These are phyloP conservation scores for Teratosphaeria gauchensis DNA, from an alignment of 2,329 filamentous ascomycete species.

Conservation along the genomic window DNA sequence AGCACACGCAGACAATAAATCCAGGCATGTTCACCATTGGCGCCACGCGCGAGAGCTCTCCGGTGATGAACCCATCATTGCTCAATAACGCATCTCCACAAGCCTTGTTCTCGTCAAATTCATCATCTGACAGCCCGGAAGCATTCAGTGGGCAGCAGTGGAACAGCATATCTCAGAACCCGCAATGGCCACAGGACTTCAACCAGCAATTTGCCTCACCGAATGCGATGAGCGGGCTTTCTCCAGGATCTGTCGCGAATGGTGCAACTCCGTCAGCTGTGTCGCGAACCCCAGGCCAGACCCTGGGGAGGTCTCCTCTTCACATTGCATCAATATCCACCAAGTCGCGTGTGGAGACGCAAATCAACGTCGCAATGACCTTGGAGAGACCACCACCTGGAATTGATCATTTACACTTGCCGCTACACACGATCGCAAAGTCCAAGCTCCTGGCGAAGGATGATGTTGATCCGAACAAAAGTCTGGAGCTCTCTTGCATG, in stretches of 20 bases:
- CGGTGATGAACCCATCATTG: slow-evolving; percentile 18
- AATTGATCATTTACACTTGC: slow-evolving; percentile 73
- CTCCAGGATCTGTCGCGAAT: slow-evolving; percentile 26
- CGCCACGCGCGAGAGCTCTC: slow-evolving; percentile 22
- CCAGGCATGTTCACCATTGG: slow-evolving; percentile 24
- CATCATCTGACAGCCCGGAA: slow-evolving; percentile 27
- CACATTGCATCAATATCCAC: slow-evolving; percentile 29
- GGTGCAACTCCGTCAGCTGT: slow-evolving; percentile 14
- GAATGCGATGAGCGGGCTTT: slow-evolving; percentile 20
- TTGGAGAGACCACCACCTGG: slow-evolving; percentile 65
- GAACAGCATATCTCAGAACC: slow-evolving; percentile 21
- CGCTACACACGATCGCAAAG: slow-evolving; percentile 85
- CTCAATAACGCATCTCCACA: slow-evolving; percentile 24
- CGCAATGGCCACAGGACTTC: slow-evolving; percentile 24
- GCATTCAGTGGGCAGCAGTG: slow-evolving; percentile 21
- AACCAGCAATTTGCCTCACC: slow-evolving; percentile 23
- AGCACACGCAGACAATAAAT: slow-evolving; percentile 21
- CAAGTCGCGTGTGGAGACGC: slow-evolving; percentile 92
- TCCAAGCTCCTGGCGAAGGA: slow-evolving; percentile 79
- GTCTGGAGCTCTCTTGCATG: slow-evolving; percentile 67
- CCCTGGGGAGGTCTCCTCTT: slow-evolving; percentile 21
- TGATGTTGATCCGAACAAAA: slow-evolving; percentile 58
- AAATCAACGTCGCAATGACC: slow-evolving; percentile 79
- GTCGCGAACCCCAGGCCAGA: slow-evolving; percentile 4
- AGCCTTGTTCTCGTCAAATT: slow-evolving; percentile 26